Percentiles rank a stretch among this genome's conserved stretches.
These are phyloP conservation scores for Phaeosphaeria sp. DNA, from an alignment of 2,329 filamentous ascomycete species.

Conservation along the genomic window DNA sequence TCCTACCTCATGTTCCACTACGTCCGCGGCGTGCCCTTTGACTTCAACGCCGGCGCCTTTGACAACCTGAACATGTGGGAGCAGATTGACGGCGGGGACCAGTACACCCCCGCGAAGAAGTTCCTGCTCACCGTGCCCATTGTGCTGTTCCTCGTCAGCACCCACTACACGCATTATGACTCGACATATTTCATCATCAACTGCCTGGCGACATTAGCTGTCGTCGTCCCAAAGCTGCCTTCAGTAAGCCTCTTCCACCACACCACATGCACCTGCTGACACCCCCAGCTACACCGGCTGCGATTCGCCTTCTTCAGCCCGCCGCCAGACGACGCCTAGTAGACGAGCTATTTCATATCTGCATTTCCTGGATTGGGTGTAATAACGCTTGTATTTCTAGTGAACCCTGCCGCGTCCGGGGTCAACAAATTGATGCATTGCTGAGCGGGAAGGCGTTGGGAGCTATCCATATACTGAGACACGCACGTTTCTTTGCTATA, in stretches of 20 bases:
- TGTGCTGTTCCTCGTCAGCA: constrained; percentile 92
- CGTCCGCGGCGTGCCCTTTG: constrained; percentile 96
- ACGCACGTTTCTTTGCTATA: constrained; percentile 17
- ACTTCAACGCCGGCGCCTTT: constrained; percentile 98
- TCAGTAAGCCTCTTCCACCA: constrained; percentile 69
- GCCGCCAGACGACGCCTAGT: constrained; percentile 46
- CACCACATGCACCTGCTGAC: constrained; percentile 11
- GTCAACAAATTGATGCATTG: constrained; percentile 38
- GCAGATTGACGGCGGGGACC: constrained; percentile 98
- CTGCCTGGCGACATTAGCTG: constrained; percentile 87
- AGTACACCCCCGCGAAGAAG: constrained; percentile 99
- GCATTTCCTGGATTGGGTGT: constrained; percentile 33
- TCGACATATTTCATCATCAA: constrained; percentile 97
- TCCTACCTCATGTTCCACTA: constrained; percentile 99
- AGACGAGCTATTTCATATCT: constrained; percentile 12
- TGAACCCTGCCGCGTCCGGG: constrained; percentile 26
- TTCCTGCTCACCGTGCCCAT: constrained; percentile 95
- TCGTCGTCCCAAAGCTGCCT: constrained; percentile 95
- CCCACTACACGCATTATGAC: constrained; percentile 98
- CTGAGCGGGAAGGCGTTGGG: constrained; percentile 36
- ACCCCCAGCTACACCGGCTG: constrained; percentile 46
- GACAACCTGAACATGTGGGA: constrained; percentile 99
- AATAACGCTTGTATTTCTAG: constrained; percentile 47
- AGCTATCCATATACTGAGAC: constrained; percentile 9
- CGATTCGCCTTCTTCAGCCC: constrained; percentile 49